Conservation (phyloP, 345 rosid species). For the Lenwebbia sp. region DNA sequence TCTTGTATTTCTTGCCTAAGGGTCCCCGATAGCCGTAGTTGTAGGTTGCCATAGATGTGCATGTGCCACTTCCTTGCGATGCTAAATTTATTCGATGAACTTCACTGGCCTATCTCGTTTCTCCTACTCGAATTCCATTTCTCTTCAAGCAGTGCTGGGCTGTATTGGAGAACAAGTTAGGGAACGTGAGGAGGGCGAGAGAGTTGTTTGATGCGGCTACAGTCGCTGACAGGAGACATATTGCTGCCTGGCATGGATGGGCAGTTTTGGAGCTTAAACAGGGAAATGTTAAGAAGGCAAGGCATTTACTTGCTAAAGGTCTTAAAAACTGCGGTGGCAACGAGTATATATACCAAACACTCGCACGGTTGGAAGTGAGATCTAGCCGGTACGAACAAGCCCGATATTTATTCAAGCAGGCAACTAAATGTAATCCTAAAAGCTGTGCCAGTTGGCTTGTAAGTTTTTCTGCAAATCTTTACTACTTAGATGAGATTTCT, state of each 20-base stretch:
- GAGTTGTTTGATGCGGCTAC: constrained; percentile 95
- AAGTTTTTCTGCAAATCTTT: constrained; percentile 18
- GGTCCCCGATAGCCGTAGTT: background rate
- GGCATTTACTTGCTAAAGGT: constrained; percentile 83
- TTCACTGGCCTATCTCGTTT: background rate
- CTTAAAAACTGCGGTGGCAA: constrained; percentile 82
- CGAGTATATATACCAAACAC: constrained; percentile 86
- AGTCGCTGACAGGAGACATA: constrained; percentile 82
- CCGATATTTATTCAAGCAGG: constrained; percentile 71
- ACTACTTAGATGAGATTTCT: background rate
- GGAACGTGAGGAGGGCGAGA: constrained; percentile 78
- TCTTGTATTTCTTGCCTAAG: background rate
- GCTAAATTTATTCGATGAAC: background rate
- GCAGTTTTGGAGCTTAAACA: constrained; percentile 89
- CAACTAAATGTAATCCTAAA: constrained; percentile 75
- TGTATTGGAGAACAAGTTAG: constrained; percentile 74
- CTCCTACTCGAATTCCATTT: background rate
- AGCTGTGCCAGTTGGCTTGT: constrained; percentile 99
- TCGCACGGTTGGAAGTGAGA: constrained; percentile 78
- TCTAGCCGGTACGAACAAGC: constrained; percentile 72
- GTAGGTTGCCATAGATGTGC: background rate
- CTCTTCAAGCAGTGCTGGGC: constrained; percentile 85
- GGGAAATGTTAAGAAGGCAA: constrained; percentile 86
- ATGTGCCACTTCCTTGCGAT: background rate
- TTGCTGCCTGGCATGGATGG: constrained; percentile 99